A percentile compares a stretch with the other conserved stretches of the same genome.
phyloP scores from a whole-genome alignment of 805 yeast species.

The Metschnikowia bowlesiae region DNA sequence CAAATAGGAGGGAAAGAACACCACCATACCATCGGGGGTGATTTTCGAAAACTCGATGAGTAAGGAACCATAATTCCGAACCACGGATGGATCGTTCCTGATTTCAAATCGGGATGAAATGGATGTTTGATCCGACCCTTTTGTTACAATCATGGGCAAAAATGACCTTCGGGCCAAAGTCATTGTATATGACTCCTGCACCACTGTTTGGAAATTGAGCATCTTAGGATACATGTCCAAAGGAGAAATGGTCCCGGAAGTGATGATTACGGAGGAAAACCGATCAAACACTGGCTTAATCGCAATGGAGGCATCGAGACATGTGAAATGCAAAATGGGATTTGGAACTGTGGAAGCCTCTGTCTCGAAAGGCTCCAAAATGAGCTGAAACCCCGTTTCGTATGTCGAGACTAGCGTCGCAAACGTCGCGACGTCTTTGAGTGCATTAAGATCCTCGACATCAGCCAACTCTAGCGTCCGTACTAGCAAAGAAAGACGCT shows the following conservation, averaged over 20 bases:
- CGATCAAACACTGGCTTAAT: constrained; percentile 95
- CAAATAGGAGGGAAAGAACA: constrained; percentile 92
- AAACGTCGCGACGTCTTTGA: constrained; percentile 94
- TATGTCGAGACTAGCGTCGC: constrained; percentile 95
- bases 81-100: constrained; percentile 96
- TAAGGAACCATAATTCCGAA: constrained; percentile 91
- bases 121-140: constrained; percentile 97
- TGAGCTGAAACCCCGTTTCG: constrained; percentile 86
- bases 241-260: constrained; percentile 98
- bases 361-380: constrained; percentile 92
- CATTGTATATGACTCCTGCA: constrained; percentile 95
- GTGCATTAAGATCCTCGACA: constrained; percentile 86
- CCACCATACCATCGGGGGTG: constrained; percentile 98
- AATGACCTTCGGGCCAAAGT: constrained; percentile 88
- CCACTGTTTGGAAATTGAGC: constrained; percentile 88
- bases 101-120: constrained; percentile 95
- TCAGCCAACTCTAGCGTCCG: constrained; percentile 83
- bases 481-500: constrained; percentile 80
- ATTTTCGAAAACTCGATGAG: constrained; percentile 89
- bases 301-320: constrained; percentile 96
- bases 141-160: constrained; percentile 92
- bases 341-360: constrained; percentile 94
- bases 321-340: constrained; percentile 88
- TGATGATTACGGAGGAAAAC: constrained; percentile 86
- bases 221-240: constrained; percentile 97